Base-by-base conservation (phyloP, 2,329 filamentous ascomycete species). In the Aureobasidium leucospermi region DNA sequence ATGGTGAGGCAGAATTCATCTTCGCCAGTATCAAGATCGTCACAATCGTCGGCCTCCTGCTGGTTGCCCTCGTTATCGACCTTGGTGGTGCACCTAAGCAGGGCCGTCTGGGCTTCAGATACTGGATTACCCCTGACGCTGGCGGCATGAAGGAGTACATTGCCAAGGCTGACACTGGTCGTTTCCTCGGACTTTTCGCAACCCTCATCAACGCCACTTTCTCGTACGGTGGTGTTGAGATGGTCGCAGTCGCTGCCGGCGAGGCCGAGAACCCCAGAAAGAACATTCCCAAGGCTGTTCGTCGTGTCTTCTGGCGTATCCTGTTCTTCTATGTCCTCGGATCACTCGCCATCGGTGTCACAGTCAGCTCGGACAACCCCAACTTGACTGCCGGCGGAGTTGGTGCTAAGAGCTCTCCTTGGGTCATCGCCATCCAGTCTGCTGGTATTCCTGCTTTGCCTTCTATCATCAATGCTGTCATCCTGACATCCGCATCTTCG, bases 381-480 rank as follows among this genome's bases (percentile, higher is more conserved):
- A 67, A 75, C 13, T 76, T 87, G 2, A 71, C 75, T 23, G 78
- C 80, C 2, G 78, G 72, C 10, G 67, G 70, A 65, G 73, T 69
- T 13, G 72, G 71, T 38, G 68, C 68, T 19, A 66, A 60, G 11
- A 68, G 69, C 1, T 75, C 72, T 49, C 86, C 85, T 9, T 89
- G 85, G 67, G 87, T 91, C 60, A 88, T 90, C 63, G 88, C 87
- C 15, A 84, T 86, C 32, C 78, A 81, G 6, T 80, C 82, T 23
- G 87, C 87, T 1, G 84, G 85, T 1, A 85, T 91, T 52, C 78
- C 76, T 3, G 85, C 81, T 6, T 80, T 91, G 3, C 85, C 87
- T 0, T 83, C 82, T 9, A 81, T 92, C 59, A 85, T 92, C 72
- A 93, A 93, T 69, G 88, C 87, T 38, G 78, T 91, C 29, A 85